Conservation (phyloP, 2,329 filamentous ascomycete species). For the Aschersonia sp. region DNA sequence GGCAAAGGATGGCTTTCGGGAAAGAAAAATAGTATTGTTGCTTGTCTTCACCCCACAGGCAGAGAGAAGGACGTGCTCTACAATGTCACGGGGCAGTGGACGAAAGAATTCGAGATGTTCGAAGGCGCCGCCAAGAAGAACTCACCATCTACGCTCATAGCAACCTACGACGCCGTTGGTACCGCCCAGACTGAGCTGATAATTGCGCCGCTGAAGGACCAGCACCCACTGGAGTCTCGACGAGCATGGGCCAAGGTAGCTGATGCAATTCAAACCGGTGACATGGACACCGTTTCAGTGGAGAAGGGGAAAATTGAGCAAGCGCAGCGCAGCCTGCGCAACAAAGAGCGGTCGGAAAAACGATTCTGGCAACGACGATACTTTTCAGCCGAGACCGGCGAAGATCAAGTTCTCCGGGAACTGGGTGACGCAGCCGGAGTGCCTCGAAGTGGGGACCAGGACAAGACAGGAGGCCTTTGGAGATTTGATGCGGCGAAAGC, state of each 20-base stretch:
- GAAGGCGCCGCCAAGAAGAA: constrained; percentile 42
- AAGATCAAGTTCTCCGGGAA: constrained; percentile 28
- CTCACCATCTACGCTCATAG: constrained; percentile 32
- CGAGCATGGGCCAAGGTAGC: constrained; percentile 82
- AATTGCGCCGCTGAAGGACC: constrained; percentile 58
- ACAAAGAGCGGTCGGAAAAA: constrained; percentile 60
- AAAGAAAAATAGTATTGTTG: constrained; percentile 85
- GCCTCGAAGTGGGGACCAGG: constrained; percentile 34
- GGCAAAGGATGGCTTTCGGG: constrained; percentile 91
- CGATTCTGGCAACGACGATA: constrained; percentile 71
- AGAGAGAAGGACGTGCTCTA: constrained; percentile 63
- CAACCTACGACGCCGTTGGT: constrained; percentile 44
- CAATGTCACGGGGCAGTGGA: constrained; percentile 85
- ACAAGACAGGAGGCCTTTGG: constrained; percentile 48
- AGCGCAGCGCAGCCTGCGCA: constrained; percentile 61
- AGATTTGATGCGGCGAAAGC: constrained; percentile 38
- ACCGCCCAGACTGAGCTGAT: constrained; percentile 50
- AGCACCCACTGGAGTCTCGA: constrained; percentile 77
- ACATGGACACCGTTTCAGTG: constrained; percentile 64
- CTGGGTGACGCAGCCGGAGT: constrained; percentile 33
- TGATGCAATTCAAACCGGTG: constrained; percentile 61
- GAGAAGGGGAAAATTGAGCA: constrained; percentile 89
- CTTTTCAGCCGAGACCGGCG: constrained; percentile 44
- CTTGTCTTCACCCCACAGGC: constrained; percentile 55
- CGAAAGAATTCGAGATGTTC: constrained; percentile 64